Base-by-base conservation (phyloP, 1,284 basidiomycete genomes). In the Cryptococcus deneoformans region DNA sequence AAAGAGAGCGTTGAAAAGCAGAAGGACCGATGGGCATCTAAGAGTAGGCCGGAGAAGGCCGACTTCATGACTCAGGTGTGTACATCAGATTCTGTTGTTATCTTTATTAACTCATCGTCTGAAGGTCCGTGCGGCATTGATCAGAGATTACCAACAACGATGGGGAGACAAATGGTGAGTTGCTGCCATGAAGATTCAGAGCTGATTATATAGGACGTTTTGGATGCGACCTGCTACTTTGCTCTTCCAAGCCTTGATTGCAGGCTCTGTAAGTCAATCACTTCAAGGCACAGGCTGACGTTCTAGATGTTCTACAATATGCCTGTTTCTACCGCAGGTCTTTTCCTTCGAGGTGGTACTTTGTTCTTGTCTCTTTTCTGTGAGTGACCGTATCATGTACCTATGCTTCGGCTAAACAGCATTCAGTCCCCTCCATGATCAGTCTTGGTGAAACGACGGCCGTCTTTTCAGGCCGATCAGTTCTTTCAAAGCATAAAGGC, bases 291-390 rank as follows among this genome's bases (percentile, higher is more conserved):
- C n/a, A 16, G 14, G 43, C 43, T 44, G n/a, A 44, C 14, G 24
- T 8, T 42, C 40, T 42, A 44, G 0, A 82, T 88, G 39, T 95
- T 90, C 80, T 80, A 87, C 61, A 79, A 83, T 6, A 77, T 87
- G 50, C 80, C 85, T 0, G 79, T 85, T n/a, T 74, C 79, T 5
- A 90, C 91, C 0, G 72, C 77, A 0, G 86, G 85, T 7, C 88
- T 85, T 73, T 94, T 88, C 80, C 86, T 87, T 12, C 84, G 90
- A n/a, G 90, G 90, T 3, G 91, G 90, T 78, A 73, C 78, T n/a
- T 61, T 80, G 53, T 81, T 80, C 69, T 77, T 79, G 58, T 67
- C 76, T 38, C 67, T 78, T 42, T 70, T 78, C 16, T 82, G 77
- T 65, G 59, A 55, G 59, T 58, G 29, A 49, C 3, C 5, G 14